Base-by-base conservation (phyloP, 1,284 basidiomycete genomes). In the Phellinidium pouzarii region DNA sequence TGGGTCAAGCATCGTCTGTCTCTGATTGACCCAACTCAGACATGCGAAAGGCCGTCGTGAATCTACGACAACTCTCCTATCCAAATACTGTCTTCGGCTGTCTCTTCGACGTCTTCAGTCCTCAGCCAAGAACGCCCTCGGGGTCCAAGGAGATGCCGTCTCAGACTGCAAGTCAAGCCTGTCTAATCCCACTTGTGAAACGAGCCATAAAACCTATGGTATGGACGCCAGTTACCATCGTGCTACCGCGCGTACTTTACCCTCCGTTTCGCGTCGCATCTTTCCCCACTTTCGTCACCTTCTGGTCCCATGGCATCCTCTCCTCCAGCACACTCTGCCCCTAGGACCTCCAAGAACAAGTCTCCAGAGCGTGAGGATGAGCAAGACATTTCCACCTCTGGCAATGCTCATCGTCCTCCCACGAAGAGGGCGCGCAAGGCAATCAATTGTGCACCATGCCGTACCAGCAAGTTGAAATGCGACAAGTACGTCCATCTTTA, bases 401-500 rank as follows among this genome's bases (percentile, higher is more conserved):
- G 37, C n/a, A 40, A 17, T 17, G 19, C 37, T 2, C 3, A 11
- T 17, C 50, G 48, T 17, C 57, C 59, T 19, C 83, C 86, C 2
- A 78, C 83, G 31, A 89, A 89, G 68, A 78, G 86, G 44, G 83
- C 87, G 0, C 76, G 87, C 57, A 89, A 89, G 63, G 85, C 87
- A 17, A 87, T 90, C 62, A 90, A 90, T 68, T 90, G 87, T 63
- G 86, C 88, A 60, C 87, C 87, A 1, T 90, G 87, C 68, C 77
- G 87, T 63, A 84, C 81, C 62, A 86, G 83, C 73, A 88, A 90
- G 67, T 78, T 90, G 60, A 89, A 90, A 69, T 90, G 87, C 71
- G 87, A 88, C 67, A 80, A 86, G 85, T 85, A 54, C 25, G 67
- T 66, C 52, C 43, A 17, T 22, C 55, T 48, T 22, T 48, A 26